Base-by-base conservation (phyloP, 441 rosid species). In the Pelargonium citronellum region DNA sequence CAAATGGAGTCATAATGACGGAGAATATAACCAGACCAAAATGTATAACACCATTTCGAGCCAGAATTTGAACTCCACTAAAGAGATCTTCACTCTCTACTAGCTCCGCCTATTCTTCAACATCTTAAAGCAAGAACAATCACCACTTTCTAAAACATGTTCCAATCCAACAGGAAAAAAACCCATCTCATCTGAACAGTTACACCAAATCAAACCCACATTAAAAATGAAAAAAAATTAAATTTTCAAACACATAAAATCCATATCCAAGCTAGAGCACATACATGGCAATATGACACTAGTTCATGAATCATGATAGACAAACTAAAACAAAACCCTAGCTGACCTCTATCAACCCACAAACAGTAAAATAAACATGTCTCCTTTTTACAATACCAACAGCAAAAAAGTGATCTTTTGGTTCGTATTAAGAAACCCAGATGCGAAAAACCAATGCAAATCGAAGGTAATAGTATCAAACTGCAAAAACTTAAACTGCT, bases 371-470 rank as follows among this genome's bases (percentile, higher is more conserved):
- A 27, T 27, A 1, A 27, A 27, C 1, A 27, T 27, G 30, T 27
- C 30, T 27, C 30, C 30, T 27, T 27, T 27, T 27, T 27, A 27
- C 30, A 27, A 27, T 27, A 27, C 1, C 30, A 55, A 55, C 5
- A 17, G 60, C 6, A 67, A 55, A 73, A 41, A 7, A 19, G 10
- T 34, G 12, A 13, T 27, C 51, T 57, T 64, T 73, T 39, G 76
- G 68, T 71, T 64, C n/a, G n/a, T 68, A 67, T 10, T 62, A 13
- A 34, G 65, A 67, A 12, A 66, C 71, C 62, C 68, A 16, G 72
- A 74, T 75, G 67, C 75, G 57, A 66, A 79, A 69, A 34, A 34
- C 62, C 55, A 63, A 71, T 67, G 63, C 72, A 17, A 37, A 44
- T 27, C 37, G 64, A 44, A 77, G 58, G 49, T 22, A 66, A 66